Base-by-base conservation (phyloP, 371 early-diverging fungal species). In the Sporodiniella umbellata region DNA sequence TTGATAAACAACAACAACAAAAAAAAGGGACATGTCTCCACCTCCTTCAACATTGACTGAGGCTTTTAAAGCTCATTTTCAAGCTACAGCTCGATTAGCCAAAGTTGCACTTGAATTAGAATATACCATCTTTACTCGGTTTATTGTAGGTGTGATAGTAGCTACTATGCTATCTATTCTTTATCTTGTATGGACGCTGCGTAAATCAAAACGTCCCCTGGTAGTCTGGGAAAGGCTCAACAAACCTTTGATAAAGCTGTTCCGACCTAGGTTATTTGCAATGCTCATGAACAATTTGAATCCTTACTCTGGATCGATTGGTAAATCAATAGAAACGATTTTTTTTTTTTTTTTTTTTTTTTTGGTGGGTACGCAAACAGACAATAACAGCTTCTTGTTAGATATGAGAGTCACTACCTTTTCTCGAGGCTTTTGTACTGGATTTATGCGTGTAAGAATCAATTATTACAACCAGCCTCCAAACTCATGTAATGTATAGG, bases 41-140 rank as follows among this genome's bases (percentile, higher is more conserved):
- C 44, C 51, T 21, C 43, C 56, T 19, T 48, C 58, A 8, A 33
- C 48, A 10, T 53, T 68, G n/a, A 45, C 43, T 23, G 56, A 53
- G 11, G 76, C 76, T 0, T 49, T 70, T 12, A 63, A 62, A 47
- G 66, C 62, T 18, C 76, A 72, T 21, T 21, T 70, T 1, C 51
- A 72, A 46, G 75, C 75, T 7, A 64, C 66, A 2, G 35, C 56
- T 8, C 59, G 58, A 8, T 31, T 75, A 6, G 47, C 64, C 14
- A 64, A 62, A 38, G 72, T 70, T 0, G 73, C 71, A 14, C 45
- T 77, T 12, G 62, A 54, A 42, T 26, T 77, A 24, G 77, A 77
- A 65, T 77, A 68, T 68, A 72, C 77, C 26, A 64, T 77, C 35
- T 68, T 77, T 46, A 68, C 67, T 15, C 66, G 72, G 7, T 68